These are phyloP conservation scores for Colletotrichum phormii DNA, from an alignment of 2,329 filamentous ascomycete genomes.

Conservation along the genomic window DNA sequence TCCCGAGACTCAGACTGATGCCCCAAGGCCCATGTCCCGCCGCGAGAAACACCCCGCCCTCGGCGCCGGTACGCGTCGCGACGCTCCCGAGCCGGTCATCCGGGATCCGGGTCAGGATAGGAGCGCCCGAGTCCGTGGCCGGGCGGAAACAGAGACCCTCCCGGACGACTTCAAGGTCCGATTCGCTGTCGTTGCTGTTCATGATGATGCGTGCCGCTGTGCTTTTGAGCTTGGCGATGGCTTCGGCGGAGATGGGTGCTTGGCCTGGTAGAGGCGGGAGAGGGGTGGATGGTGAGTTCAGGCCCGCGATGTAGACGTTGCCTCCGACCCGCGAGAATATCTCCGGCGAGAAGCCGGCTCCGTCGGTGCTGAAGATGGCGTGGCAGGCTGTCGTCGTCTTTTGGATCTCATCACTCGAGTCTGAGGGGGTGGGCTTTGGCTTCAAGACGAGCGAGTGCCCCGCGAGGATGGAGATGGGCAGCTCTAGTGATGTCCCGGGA, in stretches of 20 bases:
- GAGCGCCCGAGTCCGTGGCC: conserved; percentile 71
- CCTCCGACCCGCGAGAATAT: conserved; percentile 75
- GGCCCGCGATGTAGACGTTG: conserved; percentile 78
- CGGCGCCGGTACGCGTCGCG: conserved; percentile 51
- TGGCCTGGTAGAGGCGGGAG: conserved; percentile 69
- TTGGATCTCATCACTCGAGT: conserved; percentile 49
- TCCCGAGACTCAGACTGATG: conserved; percentile 73
- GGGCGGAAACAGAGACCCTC: conserved; percentile 80
- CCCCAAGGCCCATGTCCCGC: conserved; percentile 84
- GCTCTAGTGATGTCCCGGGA: conserved; percentile 58
- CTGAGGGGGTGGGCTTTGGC: conserved; percentile 54
- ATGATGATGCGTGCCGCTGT: conserved; percentile 62
- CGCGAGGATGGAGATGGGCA: conserved; percentile 73
- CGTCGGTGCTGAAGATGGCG: conserved; percentile 74
- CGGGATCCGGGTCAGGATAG: conserved; percentile 69
- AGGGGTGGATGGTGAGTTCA: conserved; percentile 68
- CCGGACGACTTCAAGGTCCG: conserved; percentile 71
- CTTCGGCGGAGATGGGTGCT: conserved; percentile 51
- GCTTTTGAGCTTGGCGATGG: conserved; percentile 61
- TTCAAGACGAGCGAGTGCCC: conserved; percentile 79
- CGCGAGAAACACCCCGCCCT: conserved; percentile 76
- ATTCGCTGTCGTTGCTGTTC: conserved; percentile 45
- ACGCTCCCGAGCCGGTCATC: conserved; percentile 65
- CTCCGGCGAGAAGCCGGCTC: conserved; percentile 73
- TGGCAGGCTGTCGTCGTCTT: conserved; percentile 64